phyloP scores from a whole-genome alignment of 257 asterid genomes.

The Misopates orontium region DNA sequence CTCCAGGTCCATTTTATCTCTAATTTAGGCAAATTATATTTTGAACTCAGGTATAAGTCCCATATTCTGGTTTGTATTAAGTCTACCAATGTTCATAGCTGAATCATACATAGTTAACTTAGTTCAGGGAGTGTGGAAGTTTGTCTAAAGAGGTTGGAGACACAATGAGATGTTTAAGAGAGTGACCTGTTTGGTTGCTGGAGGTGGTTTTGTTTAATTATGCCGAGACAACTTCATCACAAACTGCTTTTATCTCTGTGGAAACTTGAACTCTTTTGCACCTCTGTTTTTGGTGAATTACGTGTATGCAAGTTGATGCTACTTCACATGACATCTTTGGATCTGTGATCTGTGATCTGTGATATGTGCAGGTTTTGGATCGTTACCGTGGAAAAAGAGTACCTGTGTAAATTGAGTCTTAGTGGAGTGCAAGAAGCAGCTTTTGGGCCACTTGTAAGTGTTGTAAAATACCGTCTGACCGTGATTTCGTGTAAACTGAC shows the following conservation, averaged over 20 bases:
- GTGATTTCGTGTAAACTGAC: slow-evolving; percentile 22
- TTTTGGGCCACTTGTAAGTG: slow-evolving; percentile 17
- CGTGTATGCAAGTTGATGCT: background rate
- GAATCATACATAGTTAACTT: background rate
- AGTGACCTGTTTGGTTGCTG: background rate
- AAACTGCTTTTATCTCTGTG: slow-evolving; percentile 15
- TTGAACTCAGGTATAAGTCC: background rate
- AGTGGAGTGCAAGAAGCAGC: slow-evolving; percentile 20
- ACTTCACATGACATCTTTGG: slow-evolving; percentile 17
- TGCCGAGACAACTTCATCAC: slow-evolving; percentile 2
- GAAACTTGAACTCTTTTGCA: background rate
- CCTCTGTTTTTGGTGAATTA: too few relatives aligned
- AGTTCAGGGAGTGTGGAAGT: slow-evolving; percentile 8
- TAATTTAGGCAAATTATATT: background rate
- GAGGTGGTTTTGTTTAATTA: background rate
- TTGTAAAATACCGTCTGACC: slow-evolving; percentile 23
- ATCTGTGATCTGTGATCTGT: slow-evolving; percentile 28
- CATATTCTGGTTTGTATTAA: background rate
- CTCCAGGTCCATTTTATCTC: background rate
- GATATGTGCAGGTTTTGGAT: slow-evolving; percentile 59
- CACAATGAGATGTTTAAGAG: background rate
- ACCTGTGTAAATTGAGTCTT: slow-evolving; percentile 36
- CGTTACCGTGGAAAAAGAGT: slow-evolving; percentile 51
- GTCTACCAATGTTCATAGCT: slow-evolving; percentile 1
- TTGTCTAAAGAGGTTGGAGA: slow-evolving; percentile 6